Evolutionary conservation across 495 filamentous ascomycete species (phyloP).

Genomic region (Darksidea phi): DNA sequence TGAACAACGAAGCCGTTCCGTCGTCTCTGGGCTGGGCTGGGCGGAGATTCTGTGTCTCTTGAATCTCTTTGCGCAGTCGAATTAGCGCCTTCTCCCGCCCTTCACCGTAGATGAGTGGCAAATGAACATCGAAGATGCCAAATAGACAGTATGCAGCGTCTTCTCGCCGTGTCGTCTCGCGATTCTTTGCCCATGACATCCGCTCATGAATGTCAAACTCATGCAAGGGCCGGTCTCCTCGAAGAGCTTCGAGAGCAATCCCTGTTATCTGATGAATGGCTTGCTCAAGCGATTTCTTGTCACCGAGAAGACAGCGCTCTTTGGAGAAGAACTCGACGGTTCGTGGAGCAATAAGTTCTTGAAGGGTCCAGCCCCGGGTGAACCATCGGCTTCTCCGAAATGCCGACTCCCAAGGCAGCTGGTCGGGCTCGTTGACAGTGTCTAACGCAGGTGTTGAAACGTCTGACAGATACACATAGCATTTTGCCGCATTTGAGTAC

Average conservation of each 20-base stretch:
- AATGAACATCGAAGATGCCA: conserved; percentile 16
- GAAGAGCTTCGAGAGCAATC: conserved; percentile 6
- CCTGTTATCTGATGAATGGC: conserved; percentile 10
- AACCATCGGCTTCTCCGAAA: conserved; percentile 6
- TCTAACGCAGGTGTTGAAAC: background rate
- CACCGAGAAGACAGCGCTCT: conserved; percentile 10
- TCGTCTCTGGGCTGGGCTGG: too few species aligned
- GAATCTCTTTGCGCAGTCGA: conserved; percentile 8
- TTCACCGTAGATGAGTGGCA: conserved; percentile 14
- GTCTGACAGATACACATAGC: background rate
- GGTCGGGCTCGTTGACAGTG: too few species aligned
- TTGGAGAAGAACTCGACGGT: conserved; percentile 19
- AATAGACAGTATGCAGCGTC: conserved; percentile 12
- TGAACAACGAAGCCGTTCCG: too few species aligned
- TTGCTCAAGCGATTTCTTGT: conserved; percentile 11
- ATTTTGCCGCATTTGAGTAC: background rate
- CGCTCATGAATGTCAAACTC: conserved; percentile 21
- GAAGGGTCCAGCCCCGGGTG: conserved; percentile 19
- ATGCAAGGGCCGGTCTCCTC: conserved; percentile 11
- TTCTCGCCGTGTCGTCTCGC: conserved; percentile 23
- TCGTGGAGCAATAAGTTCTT: conserved; percentile 24
- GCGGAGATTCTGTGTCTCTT: too few species aligned
- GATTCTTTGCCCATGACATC: conserved; percentile 14
- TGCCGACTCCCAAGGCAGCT: background rate
- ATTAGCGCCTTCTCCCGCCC: background rate